Base-by-base conservation (phyloP, 2,329 filamentous ascomycete genomes). In the Cryphonectria nitschkei region DNA sequence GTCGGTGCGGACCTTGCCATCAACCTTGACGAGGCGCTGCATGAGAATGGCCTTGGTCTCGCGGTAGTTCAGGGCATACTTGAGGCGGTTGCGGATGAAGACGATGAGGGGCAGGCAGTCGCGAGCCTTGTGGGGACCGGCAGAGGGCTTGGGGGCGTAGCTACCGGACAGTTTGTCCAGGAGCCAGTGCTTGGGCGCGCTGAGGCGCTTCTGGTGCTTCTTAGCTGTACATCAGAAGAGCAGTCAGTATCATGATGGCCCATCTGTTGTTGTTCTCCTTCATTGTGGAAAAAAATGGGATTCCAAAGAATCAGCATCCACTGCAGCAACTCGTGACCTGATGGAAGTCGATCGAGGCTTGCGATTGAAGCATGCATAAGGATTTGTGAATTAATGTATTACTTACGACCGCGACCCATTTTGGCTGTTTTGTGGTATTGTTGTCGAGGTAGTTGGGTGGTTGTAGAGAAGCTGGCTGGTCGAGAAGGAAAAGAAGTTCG, bases 171-270 rank as follows among this genome's bases (percentile, higher is more conserved):
- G 90, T 88, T 99, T 99, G 93, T 99, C 96, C 85, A 99, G 90
- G 84, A 99, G 93, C 96, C 96, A 99, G 92, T 98, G 96, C 85
- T 93, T 97, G 83, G 96, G 96, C 84, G 96, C 96, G 87, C 93
- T 96, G 84, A 98, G 90, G 90, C 96, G 95, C 95, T 99, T 98
- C 88, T 98, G 95, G 88, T 99, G 96, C 93, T 98, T 98, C 91
- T 96, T 97, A 87, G 72, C 72, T 73, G 70, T 73, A 67, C 29
- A 60, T 37, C 39, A 43, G 50, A 63, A 52, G 8, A 2, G 14
- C 37, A 70, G 70, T 73, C 26, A 72, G 69, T 64, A 69, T 67
- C 43, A 29, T 56, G 9, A 39, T 63, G 34, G 14, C 19, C 2
- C 26, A 52, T 37, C 41, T 46, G 1, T 16, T 69, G 39, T 1